These are phyloP conservation scores for Cutaneotrichosporon sp. DNA, from an alignment of 1,284 basidiomycete genomes.

Conservation along the genomic window DNA sequence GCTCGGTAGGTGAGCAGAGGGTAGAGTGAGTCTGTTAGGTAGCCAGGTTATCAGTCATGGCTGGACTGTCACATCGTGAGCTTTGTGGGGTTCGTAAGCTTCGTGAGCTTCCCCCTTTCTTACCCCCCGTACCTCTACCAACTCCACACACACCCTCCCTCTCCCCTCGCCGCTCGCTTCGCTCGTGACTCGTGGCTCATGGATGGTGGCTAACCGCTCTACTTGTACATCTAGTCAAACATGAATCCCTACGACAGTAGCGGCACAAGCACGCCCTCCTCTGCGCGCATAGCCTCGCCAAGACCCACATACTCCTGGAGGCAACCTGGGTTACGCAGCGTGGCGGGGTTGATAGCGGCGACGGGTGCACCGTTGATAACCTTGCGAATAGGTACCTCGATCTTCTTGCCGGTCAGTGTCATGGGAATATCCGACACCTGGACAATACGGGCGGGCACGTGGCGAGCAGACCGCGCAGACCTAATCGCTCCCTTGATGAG, in stretches of 20 bases:
- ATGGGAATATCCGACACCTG: slow-evolving; percentile 73
- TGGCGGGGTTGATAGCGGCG: slow-evolving; percentile 69
- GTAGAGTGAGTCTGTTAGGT: too few species aligned
- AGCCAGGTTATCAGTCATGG: too few species aligned
- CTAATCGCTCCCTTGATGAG: slow-evolving; percentile 67
- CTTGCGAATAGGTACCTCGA: slow-evolving; percentile 60
- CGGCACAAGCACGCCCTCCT: slow-evolving; percentile 43
- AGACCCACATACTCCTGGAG: slow-evolving; percentile 64
- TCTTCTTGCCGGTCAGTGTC: slow-evolving; percentile 80
- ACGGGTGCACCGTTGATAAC: slow-evolving; percentile 77
- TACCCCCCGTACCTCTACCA: too few species aligned
- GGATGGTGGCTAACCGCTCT: background rate
- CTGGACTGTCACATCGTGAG: too few species aligned
- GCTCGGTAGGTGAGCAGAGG: too few species aligned
- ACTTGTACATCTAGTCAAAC: background rate
- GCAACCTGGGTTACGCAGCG: slow-evolving; percentile 73
- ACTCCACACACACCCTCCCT: too few species aligned
- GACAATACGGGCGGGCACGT: slow-evolving; percentile 69
- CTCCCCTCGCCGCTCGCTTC: background rate
- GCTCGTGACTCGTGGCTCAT: background rate
- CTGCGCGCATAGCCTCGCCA: slow-evolving; percentile 59
- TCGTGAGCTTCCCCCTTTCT: too few species aligned
- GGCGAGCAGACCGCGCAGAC: slow-evolving; percentile 65
- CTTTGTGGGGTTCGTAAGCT: too few species aligned
- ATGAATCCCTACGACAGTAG: background rate